Percentiles rank a stretch among this genome's conserved stretches.
These are phyloP conservation scores for Solanum clarkiae DNA, from an alignment of 257 asterid species.

Conservation along the genomic window DNA sequence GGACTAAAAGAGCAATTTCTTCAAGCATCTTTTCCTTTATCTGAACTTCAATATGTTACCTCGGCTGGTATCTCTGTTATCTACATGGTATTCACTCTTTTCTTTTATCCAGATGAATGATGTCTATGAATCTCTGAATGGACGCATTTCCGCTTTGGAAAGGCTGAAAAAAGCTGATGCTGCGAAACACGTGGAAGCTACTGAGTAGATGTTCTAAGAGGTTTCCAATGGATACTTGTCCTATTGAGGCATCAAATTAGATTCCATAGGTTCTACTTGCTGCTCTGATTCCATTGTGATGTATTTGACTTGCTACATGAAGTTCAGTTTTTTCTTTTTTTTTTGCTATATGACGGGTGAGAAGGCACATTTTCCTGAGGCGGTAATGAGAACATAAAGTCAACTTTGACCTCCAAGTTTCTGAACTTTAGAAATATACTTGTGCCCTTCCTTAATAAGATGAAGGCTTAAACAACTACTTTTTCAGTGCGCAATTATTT, in stretches of 20 bases:
- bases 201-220: slow-evolving; percentile 26
- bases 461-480: background rate
- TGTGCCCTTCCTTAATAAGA: background rate
- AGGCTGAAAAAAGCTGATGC: slow-evolving; percentile 47
- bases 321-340: background rate
- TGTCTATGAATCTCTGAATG: slow-evolving; percentile 48
- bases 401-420: background rate
- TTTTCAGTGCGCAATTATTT: background rate
- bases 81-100: background rate
- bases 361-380: background rate
- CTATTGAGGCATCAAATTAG: background rate
- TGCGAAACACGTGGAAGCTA: slow-evolving; percentile 42
- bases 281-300: background rate
- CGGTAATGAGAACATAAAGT: background rate
- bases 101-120: slow-evolving; percentile 27
- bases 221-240: background rate
- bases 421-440: background rate
- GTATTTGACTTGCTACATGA: background rate
- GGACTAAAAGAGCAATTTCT: background rate
- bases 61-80: background rate
- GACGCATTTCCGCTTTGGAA: slow-evolving; percentile 56
- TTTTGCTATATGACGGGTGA: background rate
- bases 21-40: background rate
- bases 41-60: background rate
- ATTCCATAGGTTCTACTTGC: background rate